Percentiles rank a stretch among this genome's conserved stretches.
These are phyloP conservation scores for Ceratocystis huliohia DNA, from an alignment of 2,329 filamentous ascomycete genomes.

Conservation along the genomic window DNA sequence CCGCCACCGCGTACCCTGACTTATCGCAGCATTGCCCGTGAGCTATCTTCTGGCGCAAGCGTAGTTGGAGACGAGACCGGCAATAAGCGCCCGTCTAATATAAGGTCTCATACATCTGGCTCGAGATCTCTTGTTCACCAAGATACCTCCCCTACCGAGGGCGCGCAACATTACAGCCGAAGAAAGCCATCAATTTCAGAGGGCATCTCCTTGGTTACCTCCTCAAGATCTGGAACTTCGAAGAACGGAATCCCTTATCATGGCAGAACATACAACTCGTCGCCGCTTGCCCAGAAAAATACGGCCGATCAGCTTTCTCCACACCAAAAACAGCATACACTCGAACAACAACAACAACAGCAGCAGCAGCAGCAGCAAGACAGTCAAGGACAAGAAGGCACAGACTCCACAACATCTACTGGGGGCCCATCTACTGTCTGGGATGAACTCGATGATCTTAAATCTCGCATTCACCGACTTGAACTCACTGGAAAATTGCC, in stretches of 20 bases:
- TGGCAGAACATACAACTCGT: constrained; percentile 43
- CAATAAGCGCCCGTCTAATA: constrained; percentile 6
- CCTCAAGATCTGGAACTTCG: constrained; percentile 33
- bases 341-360: constrained; percentile 24
- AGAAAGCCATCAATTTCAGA: constrained; percentile 39
- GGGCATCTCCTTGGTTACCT: constrained; percentile 29
- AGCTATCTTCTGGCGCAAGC: constrained; percentile 24
- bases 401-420: constrained; percentile 78
- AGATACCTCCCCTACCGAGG: constrained; percentile 30
- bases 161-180: constrained; percentile 22
- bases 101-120: constrained; percentile 28
- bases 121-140: constrained; percentile 38
- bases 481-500: constrained; percentile 83
- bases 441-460: constrained; percentile 93
- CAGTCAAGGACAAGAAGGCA: constrained; percentile 46
- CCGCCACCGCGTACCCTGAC: constrained; percentile 30
- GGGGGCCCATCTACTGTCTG: constrained; percentile 87
- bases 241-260: constrained; percentile 32
- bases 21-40: constrained; percentile 33
- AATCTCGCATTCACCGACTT: constrained; percentile 79
- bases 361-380: constrained; percentile 25
- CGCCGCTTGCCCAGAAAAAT: constrained; percentile 42
- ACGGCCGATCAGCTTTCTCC: constrained; percentile 24
- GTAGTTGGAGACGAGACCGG: constrained; percentile 27
- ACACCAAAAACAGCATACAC: constrained; percentile 24